phyloP scores from a whole-genome alignment of 164 flowering plant species.

The Saururus chinensis region DNA sequence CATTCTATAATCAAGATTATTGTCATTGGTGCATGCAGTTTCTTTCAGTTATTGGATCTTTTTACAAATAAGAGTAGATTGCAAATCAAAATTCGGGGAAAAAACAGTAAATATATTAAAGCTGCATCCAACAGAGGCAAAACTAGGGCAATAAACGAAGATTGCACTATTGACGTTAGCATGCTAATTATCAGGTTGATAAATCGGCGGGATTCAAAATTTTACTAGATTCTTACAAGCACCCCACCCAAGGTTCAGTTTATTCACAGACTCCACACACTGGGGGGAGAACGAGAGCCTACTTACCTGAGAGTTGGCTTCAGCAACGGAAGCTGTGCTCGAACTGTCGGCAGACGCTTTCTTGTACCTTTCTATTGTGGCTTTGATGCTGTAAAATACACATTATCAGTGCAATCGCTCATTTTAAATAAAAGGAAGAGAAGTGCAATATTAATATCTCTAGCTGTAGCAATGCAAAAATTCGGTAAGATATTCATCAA shows the following conservation, averaged over 20 bases:
- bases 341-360: slow-evolving; percentile 54
- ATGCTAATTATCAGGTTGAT: background rate
- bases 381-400: slow-evolving; percentile 36
- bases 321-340: slow-evolving; percentile 25
- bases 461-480: too few species aligned
- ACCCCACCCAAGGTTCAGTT: background rate
- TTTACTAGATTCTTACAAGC: background rate
- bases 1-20: background rate
- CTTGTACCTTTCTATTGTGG: slow-evolving; percentile 80
- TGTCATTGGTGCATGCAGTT: background rate
- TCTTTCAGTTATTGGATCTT: too few species aligned
- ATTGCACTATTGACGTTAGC: background rate
- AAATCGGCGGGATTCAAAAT: background rate
- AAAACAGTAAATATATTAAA: too few species aligned
- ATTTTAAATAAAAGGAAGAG: too few species aligned
- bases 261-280: background rate
- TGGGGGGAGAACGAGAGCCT: background rate
- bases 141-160: background rate
- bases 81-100: too few species aligned
- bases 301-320: slow-evolving; percentile 57
- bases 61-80: too few species aligned
- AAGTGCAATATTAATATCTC: too few species aligned
- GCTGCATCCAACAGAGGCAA: background rate
- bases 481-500: too few species aligned
- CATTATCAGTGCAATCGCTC: background rate